A percentile compares a stretch with the other conserved stretches of the same genome.
Evolutionary conservation across 371 early-diverging fungal species (phyloP).

Genomic region (Globomyces sp.): DNA sequence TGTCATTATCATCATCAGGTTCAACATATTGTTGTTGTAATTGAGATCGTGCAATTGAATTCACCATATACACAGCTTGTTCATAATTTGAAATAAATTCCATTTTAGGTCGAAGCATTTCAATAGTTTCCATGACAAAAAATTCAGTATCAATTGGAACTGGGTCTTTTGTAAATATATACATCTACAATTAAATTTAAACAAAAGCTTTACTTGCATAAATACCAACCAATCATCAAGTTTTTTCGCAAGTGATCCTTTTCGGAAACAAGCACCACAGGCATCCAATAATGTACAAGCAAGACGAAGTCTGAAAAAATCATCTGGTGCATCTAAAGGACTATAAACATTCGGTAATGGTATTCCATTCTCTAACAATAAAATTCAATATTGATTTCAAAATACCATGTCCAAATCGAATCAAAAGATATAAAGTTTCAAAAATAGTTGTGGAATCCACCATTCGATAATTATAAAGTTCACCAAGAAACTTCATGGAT

Average conservation of each 20-base stretch:
- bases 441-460: conserved; percentile 79
- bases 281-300: conserved; percentile 84
- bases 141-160: conserved; percentile 90
- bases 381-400: conserved; percentile 10
- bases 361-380: conserved; percentile 64
- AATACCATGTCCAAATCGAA: conserved; percentile 76
- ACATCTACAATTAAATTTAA: conserved; percentile 58
- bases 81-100: conserved; percentile 64
- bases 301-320: conserved; percentile 92
- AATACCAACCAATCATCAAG: conserved; percentile 72
- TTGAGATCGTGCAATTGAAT: conserved; percentile 22
- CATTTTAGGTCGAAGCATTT: conserved; percentile 67
- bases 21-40: conserved; percentile 13
- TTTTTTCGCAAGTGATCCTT: conserved; percentile 62
- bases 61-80: conserved; percentile 72
- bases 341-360: conserved; percentile 64
- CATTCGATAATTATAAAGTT: conserved; percentile 85
- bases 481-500: conserved; percentile 79
- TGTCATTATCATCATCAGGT: conserved; percentile 18
- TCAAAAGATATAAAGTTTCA: conserved; percentile 78
- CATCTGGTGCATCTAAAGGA: conserved; percentile 77
- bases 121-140: conserved; percentile 76
- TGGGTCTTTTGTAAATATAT: conserved; percentile 71
- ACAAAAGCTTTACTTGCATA: conserved; percentile 58
- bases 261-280: conserved; percentile 82